These are phyloP conservation scores for Orobanche coerulescens DNA, from an alignment of 257 asterid species.

Conservation along the genomic window DNA sequence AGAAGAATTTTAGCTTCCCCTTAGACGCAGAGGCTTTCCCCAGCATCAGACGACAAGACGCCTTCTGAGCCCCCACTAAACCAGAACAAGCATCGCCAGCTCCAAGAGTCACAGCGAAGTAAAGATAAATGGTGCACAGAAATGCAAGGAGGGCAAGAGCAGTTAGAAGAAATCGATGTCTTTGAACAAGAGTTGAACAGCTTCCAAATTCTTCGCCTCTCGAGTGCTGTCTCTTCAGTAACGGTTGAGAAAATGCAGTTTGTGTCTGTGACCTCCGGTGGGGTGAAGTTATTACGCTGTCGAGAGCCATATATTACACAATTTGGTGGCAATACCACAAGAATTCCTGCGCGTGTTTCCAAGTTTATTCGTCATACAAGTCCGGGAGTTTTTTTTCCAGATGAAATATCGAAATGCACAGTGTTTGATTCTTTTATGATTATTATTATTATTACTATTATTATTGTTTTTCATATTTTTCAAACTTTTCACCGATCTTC, in stretches of 20 bases:
- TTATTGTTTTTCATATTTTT: too few species aligned
- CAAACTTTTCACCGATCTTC: too few species aligned
- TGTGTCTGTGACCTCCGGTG: constrained; percentile 57
- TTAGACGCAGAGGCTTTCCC: constrained; percentile 33
- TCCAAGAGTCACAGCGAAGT: constrained; percentile 66
- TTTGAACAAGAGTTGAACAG: constrained; percentile 41
- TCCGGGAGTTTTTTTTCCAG: not conserved
- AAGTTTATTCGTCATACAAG: not conserved
- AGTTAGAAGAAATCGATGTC: constrained; percentile 58
- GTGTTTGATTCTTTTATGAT: too few species aligned
- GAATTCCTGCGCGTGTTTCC: constrained; percentile 26
- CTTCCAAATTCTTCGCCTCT: constrained; percentile 39
- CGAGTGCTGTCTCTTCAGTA: constrained; percentile 31
- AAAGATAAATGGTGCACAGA: constrained; percentile 59
- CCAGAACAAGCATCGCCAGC: constrained; percentile 37
- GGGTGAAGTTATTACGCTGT: constrained; percentile 50
- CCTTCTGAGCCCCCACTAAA: constrained; percentile 37
- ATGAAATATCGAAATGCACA: not conserved
- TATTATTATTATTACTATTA: too few species aligned
- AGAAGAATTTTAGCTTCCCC: constrained; percentile 53
- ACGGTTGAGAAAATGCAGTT: constrained; percentile 41
- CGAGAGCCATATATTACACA: constrained; percentile 38
- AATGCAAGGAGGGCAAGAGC: constrained; percentile 47
- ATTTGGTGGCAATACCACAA: constrained; percentile 7
- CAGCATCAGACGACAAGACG: constrained; percentile 35